These are phyloP conservation scores for Colletotrichum sp. DNA, from an alignment of 2,329 filamentous ascomycete genomes.

Conservation along the genomic window DNA sequence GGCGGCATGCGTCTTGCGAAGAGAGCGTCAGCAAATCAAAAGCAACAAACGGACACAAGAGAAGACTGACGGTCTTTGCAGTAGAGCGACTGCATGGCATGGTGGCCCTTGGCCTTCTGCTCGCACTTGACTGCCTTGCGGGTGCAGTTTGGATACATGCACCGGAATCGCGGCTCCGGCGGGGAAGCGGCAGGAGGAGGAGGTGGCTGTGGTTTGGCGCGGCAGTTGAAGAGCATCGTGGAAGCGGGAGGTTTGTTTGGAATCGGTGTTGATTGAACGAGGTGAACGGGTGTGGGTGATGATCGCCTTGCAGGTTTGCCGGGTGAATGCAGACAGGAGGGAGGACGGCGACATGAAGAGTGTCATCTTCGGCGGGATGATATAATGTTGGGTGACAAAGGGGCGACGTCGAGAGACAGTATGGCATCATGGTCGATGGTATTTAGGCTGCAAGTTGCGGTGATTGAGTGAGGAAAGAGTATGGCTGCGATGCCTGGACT, in stretches of 20 bases:
- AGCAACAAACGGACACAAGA: background rate
- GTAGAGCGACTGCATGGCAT: slow-evolving; percentile 6
- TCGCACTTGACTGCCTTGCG: slow-evolving; percentile 19
- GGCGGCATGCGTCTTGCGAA: slow-evolving; percentile 20
- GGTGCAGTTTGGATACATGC: slow-evolving; percentile 8
- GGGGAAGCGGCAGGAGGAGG: background rate
- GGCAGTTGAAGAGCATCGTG: slow-evolving; percentile 23
- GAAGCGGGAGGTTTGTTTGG: background rate
- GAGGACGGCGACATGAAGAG: background rate
- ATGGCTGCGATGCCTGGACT: background rate
- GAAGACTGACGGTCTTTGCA: slow-evolving; percentile 21
- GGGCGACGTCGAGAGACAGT: background rate
- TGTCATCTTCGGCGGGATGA: background rate
- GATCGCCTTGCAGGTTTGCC: background rate
- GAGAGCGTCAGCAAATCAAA: background rate
- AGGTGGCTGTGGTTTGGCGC: background rate
- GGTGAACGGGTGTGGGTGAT: background rate
- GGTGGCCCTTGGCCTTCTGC: background rate
- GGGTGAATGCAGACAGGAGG: background rate
- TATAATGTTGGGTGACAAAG: background rate
- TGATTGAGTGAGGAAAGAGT: background rate
- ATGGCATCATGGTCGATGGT: background rate
- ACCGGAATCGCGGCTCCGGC: background rate
- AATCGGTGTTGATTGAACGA: background rate
- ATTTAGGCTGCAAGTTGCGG: background rate